Conservation (phyloP, 2,329 filamentous ascomycete genomes). For the Claviceps africana region DNA sequence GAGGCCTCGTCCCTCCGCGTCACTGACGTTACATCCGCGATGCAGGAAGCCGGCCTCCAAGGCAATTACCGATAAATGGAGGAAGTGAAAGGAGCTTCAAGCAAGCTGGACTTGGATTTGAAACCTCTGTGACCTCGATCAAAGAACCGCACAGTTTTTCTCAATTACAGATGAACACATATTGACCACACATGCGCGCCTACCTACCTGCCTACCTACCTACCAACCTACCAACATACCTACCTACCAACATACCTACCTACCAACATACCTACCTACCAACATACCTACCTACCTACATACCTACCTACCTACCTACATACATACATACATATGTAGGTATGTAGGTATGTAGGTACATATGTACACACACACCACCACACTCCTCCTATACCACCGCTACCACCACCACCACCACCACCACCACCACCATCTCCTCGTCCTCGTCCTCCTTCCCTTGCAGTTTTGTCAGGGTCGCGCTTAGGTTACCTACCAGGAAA, state of each 20-base stretch:
- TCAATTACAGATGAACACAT: constrained; percentile 2
- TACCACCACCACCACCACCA: constrained; percentile 4
- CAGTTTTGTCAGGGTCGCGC: background rate
- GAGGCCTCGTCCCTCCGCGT: constrained; percentile 9
- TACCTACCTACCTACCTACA: no score
- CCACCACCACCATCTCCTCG: background rate
- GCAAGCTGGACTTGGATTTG: constrained; percentile 3
- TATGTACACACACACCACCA: background rate
- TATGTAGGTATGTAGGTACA: no score
- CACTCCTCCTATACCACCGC: no score
- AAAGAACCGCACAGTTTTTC: constrained; percentile 4
- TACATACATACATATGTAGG: constrained; percentile 1
- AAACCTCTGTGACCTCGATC: constrained; percentile 4
- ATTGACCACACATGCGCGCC: constrained; percentile 2
- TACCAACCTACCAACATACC: no score
- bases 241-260: no score
- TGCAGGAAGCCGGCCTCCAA: constrained; percentile 5
- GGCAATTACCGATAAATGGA: constrained; percentile 9
- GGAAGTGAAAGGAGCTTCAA: constrained; percentile 3
- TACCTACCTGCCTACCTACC: no score
- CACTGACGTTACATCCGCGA: constrained; percentile 14
- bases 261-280: no score
- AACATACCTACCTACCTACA: no score
- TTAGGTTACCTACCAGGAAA: background rate
- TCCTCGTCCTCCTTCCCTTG: background rate